A percentile compares a stretch with the other conserved stretches of the same genome.
These are phyloP conservation scores for Penicillium antarcticum DNA, from an alignment of 495 filamentous ascomycete species.

Conservation along the genomic window DNA sequence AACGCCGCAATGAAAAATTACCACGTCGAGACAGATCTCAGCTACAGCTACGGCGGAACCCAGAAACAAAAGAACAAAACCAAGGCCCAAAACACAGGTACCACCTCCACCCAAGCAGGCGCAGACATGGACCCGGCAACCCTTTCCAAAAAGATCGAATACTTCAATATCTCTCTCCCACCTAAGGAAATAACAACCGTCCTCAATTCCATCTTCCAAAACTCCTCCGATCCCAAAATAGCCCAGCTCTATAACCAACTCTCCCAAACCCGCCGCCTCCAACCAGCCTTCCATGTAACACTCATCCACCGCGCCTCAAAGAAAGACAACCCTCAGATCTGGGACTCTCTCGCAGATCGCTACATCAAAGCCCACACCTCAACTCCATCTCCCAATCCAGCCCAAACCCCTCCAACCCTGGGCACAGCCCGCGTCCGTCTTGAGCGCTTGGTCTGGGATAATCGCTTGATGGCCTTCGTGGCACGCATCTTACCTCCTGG, in stretches of 20 bases:
- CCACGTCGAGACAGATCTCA: slow-evolving; percentile 69
- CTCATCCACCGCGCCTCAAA: slow-evolving; percentile 75
- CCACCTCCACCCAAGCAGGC: slow-evolving; percentile 12
- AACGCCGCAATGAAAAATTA: slow-evolving; percentile 72
- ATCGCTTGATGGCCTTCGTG: slow-evolving; percentile 82
- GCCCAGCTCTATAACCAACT: slow-evolving; percentile 74
- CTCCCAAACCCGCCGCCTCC: slow-evolving; percentile 66
- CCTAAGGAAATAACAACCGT: slow-evolving; percentile 53
- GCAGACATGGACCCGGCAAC: slow-evolving; percentile 12
- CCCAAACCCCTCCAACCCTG: slow-evolving; percentile 37
- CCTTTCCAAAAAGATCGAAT: slow-evolving; percentile 65
- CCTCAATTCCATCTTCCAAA: slow-evolving; percentile 65
- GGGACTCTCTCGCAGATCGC: slow-evolving; percentile 60
- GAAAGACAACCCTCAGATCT: slow-evolving; percentile 58
- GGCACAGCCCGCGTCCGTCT: slow-evolving; percentile 54
- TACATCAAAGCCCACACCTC: slow-evolving; percentile 39
- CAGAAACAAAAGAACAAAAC: slow-evolving; percentile 40
- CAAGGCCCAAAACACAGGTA: slow-evolving; percentile 20
- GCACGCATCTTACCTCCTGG: slow-evolving; percentile 56
- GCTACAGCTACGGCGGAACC: slow-evolving; percentile 33
- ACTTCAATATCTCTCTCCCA: slow-evolving; percentile 69
- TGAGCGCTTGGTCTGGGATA: slow-evolving; percentile 74
- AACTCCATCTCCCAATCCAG: slow-evolving; percentile 37
- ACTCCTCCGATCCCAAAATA: slow-evolving; percentile 38
- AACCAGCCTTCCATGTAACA: slow-evolving; percentile 88